A percentile compares a stretch with the other conserved stretches of the same genome.
These are phyloP conservation scores for Penicillium chermesinum DNA, from an alignment of 495 filamentous ascomycete genomes.

Conservation along the genomic window DNA sequence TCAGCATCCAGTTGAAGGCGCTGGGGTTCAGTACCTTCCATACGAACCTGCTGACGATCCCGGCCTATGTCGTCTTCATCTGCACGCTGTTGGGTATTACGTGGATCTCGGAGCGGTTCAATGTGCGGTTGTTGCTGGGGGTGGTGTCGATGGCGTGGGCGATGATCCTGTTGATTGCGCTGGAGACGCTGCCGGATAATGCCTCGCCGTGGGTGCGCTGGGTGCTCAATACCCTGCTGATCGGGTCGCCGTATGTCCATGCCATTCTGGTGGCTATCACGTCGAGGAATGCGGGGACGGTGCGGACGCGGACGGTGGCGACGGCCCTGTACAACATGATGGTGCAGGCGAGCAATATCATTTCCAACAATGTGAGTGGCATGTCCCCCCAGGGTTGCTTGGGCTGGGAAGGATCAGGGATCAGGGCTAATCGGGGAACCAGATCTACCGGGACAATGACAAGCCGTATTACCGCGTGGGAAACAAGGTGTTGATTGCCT, in stretches of 20 bases:
- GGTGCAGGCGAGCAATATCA: constrained; percentile 61
- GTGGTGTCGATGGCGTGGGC: constrained; percentile 52
- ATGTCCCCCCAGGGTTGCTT: no score
- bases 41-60: constrained; percentile 65
- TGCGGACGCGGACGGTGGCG: constrained; percentile 60
- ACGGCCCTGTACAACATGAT: constrained; percentile 70
- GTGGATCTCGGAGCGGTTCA: constrained; percentile 49
- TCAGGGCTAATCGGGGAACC: no score
- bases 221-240: constrained; percentile 44
- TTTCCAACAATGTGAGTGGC: constrained; percentile 52
- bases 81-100: constrained; percentile 43
- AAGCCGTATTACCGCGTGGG: constrained; percentile 62
- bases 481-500: constrained; percentile 57
- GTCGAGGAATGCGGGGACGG: constrained; percentile 61
- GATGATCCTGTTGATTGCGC: constrained; percentile 48
- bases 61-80: constrained; percentile 48
- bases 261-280: constrained; percentile 65
- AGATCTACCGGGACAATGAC: constrained; percentile 62
- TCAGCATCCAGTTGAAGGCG: constrained; percentile 54
- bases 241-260: constrained; percentile 59
- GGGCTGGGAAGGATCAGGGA: no score
- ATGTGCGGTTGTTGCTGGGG: constrained; percentile 49
- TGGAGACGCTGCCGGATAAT: constrained; percentile 35
- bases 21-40: constrained; percentile 60
- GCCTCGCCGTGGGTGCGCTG: constrained; percentile 50